These are phyloP conservation scores for Skeletonema marinoi DNA, from an alignment of 108 stramenopile genomes.

Conservation along the genomic window DNA sequence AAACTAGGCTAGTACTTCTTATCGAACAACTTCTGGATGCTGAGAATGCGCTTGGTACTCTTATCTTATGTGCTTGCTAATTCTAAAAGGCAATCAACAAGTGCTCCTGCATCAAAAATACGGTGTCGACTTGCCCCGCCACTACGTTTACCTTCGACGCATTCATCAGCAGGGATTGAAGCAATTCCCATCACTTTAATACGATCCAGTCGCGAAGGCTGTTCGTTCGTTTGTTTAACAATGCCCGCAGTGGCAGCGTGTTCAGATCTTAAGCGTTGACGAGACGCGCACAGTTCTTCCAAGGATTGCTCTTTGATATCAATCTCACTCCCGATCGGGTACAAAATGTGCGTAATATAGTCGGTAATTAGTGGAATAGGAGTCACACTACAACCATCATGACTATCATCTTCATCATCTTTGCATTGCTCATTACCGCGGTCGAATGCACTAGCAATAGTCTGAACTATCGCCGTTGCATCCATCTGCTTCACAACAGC, in stretches of 20 bases:
- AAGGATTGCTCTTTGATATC: slow-evolving; percentile 37
- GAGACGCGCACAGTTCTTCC: slow-evolving; percentile 12
- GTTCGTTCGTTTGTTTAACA: background rate
- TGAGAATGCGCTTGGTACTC: background rate
- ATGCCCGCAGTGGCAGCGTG: background rate
- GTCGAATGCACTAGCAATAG: slow-evolving; percentile 41
- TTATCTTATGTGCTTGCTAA: slow-evolving; percentile 12
- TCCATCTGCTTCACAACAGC: slow-evolving; percentile 20
- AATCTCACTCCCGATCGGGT: slow-evolving; percentile 40
- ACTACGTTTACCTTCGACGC: slow-evolving; percentile 22
- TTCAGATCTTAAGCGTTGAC: background rate
- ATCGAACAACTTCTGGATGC: background rate
- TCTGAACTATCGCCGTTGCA: slow-evolving; percentile 38
- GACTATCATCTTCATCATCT: background rate
- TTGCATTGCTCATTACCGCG: background rate
- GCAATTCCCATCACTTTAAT: slow-evolving; percentile 24
- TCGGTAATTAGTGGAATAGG: slow-evolving; percentile 24
- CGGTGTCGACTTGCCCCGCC: slow-evolving; percentile 22
- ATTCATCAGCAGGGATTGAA: slow-evolving; percentile 36
- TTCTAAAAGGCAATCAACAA: slow-evolving; percentile 29
- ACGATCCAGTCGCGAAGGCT: background rate
- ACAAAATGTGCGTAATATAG: slow-evolving; percentile 50
- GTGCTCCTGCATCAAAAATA: slow-evolving; percentile 30
- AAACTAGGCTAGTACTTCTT: background rate
- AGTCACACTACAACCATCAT: slow-evolving; percentile 2